Evolutionary conservation across 2,329 filamentous ascomycete species (phyloP), one percentile per base, ranked within the genome.

Genomic region (Colletotrichum somersetense): DNA sequence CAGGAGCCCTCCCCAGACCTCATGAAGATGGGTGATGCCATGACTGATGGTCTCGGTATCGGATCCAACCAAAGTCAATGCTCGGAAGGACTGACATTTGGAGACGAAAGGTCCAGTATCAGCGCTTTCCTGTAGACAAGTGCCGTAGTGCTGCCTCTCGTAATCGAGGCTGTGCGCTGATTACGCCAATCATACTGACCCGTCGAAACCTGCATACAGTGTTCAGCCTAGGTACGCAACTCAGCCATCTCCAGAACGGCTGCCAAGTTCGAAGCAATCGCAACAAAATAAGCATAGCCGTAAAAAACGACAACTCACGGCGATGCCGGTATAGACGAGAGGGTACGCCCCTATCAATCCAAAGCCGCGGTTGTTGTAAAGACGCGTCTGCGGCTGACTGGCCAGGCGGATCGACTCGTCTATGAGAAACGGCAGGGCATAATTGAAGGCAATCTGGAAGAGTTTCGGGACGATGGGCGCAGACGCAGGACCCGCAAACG

Each of bases 321-420:
- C 77, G 11, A 77, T 75, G 8, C 77, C 75, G 7, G 73, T 70
- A 35, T 78, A 78, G 12, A 78, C 77, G 5, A 79, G 68, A 42
- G 74, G 57, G 53, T 75, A 78, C n/a, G 77, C 77, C 12, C 77
- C 77, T 52, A 78, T 78, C 53, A 79, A 63, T 20, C 77, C 77
- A 57, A 76, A 78, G 26, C 76, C 76, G 14, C 62, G 73, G 66
- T 76, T 76, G 50, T 75, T 57, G 62, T 74, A 76, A 12, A 70
- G 66, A 35, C 75, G 57, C 38, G 66, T 69, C 55, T 76, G 73
- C 4, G 76, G 71, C 50, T 66, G 71, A 2, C 65, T 73, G 8
- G 73, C 74, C 50, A 75, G 71, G 4, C 62, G 58, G 18, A 79
- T 74, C 5, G 75, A 74, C 23, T 73, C 67, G 3, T 75, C 72